Conservation (phyloP, 805 yeast genomes). For the Candida krabiensis region DNA sequence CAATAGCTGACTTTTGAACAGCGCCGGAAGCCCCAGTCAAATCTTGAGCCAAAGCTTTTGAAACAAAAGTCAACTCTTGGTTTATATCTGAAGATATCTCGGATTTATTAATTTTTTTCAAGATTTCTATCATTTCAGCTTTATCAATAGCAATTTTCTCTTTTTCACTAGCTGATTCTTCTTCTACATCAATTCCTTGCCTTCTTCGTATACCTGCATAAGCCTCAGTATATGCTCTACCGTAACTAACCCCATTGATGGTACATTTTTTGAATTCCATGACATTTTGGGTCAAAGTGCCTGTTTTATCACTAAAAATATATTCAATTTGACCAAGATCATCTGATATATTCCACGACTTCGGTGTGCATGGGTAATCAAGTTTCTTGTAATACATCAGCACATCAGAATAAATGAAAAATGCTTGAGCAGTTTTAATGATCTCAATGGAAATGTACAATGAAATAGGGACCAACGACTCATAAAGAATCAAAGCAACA, state of each 20-base stretch:
- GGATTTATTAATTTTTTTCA: conserved; percentile 37
- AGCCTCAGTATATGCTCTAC: conserved; percentile 82
- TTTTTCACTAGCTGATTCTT: conserved; percentile 53
- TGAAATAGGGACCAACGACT: conserved; percentile 80
- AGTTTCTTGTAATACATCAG: conserved; percentile 65
- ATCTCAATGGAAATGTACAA: conserved; percentile 80
- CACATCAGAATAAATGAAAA: conserved; percentile 74
- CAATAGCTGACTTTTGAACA: conserved; percentile 56
- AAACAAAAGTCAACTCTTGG: conserved; percentile 63
- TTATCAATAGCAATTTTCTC: conserved; percentile 57
- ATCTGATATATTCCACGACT: conserved; percentile 83
- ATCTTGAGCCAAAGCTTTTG: conserved; percentile 65
- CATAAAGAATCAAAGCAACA: conserved; percentile 74
- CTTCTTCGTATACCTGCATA: conserved; percentile 75
- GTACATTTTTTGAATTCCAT: conserved; percentile 87
- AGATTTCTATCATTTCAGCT: conserved; percentile 52
- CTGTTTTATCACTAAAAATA: conserved; percentile 82
- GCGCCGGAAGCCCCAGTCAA: conserved; percentile 50
- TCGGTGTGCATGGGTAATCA: conserved; percentile 82
- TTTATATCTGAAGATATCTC: conserved; percentile 42
- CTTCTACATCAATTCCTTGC: conserved; percentile 72
- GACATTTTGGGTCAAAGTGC: conserved; percentile 78
- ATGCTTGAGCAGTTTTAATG: conserved; percentile 80
- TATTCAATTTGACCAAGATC: conserved; percentile 86
- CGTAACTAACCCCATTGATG: conserved; percentile 69